Base-by-base conservation (phyloP, 2,329 filamentous ascomycete species). In the Didymella exigua region DNA sequence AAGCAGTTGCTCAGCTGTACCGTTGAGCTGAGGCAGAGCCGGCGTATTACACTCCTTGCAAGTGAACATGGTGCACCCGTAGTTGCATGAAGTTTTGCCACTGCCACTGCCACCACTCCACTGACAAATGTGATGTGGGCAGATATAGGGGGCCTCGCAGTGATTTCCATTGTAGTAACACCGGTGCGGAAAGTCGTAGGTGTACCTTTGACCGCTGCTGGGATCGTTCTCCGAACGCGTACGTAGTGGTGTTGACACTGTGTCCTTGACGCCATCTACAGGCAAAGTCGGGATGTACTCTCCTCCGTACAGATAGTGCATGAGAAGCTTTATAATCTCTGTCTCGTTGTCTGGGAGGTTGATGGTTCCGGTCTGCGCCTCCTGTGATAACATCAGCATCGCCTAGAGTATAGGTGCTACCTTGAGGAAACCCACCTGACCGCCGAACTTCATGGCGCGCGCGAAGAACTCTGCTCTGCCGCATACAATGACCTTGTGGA, bases 241-340 rank as follows among this genome's bases (percentile, higher is more conserved):
- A 1, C 1, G 9, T 41, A 26, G 10, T 41, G 36, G 11, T 31
- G 26, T 9, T 18, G 29, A 31, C 36, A n/a, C n/a, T n/a, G n/a
- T 40, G 14, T 33, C 16, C 3, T n/a, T n/a, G n/a, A n/a, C 14
- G 10, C 29, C 4, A 10, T 31, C 29, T 11, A 13, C 29, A 6
- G 33, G 33, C 2, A 36, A 7, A 5, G 10, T 5, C 5, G 41
- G 49, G 1, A 47, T 33, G 23, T 67, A 65, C 1, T 62, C 61
- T 19, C 36, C 38, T 26, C 63, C 54, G 45, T 65, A 67, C 16
- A 66, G 24, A 33, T 58, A 66, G 24, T 59, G 36, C 0, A 66
- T n/a, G n/a, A 65, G 38, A 1, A 58, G 46, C 27, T 57, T 54
- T 5, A 66, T 36, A 2, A 55, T 49, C 0, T 29, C 54, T 1